These are phyloP conservation scores for Fusarium sp. DNA, from an alignment of 2,329 filamentous ascomycete species.

Conservation along the genomic window DNA sequence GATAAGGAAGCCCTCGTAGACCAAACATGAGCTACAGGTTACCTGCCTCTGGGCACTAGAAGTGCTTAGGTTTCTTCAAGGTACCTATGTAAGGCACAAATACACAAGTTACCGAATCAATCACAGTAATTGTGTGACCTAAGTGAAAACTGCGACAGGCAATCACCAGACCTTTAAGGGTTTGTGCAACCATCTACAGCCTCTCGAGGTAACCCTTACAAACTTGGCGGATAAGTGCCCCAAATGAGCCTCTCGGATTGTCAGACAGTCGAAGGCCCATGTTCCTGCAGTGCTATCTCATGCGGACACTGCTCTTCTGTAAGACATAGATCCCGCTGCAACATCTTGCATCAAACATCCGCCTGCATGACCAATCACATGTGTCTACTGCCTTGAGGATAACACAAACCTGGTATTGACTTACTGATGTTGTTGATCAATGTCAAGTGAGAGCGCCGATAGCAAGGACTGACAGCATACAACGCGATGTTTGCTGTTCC, in stretches of 20 bases:
- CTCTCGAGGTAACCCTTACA: not conserved
- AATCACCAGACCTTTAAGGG: not conserved
- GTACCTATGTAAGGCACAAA: not conserved
- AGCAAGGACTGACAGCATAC: not conserved
- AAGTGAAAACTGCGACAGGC: not conserved
- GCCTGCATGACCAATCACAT: constrained; percentile 2
- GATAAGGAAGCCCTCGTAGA: not conserved
- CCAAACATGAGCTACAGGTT: not conserved
- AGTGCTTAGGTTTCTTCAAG: too few relatives aligned
- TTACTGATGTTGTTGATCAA: not conserved
- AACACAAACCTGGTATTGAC: not conserved
- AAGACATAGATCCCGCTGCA: constrained; percentile 14
- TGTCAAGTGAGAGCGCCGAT: not conserved
- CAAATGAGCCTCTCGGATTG: not conserved
- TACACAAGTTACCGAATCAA: not conserved
- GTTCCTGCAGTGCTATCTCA: constrained; percentile 7
- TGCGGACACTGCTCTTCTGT: not conserved
- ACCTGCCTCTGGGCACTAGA: not conserved
- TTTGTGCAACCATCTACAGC: not conserved
- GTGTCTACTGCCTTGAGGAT: not conserved
- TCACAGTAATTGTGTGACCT: not conserved
- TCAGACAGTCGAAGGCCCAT: not conserved
- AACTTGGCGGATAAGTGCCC: not conserved
- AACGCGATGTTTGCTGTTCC: not conserved
- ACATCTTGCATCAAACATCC: constrained; percentile 4